Evolutionary conservation across 164 flowering plant species (phyloP).

Genomic region (Tinospora cordifolia): DNA sequence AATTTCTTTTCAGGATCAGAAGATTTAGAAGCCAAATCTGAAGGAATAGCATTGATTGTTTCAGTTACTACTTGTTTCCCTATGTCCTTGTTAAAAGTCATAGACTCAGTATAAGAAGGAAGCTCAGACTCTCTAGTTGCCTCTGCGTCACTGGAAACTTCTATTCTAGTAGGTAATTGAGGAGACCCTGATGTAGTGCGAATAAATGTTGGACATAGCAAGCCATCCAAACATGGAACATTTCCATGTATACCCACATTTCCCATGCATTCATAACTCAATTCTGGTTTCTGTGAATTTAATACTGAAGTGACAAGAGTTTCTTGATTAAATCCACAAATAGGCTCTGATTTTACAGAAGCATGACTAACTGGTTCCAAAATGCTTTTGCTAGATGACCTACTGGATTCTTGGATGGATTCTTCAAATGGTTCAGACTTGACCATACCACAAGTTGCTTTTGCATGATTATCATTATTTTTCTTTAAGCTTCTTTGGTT

Average conservation of each 20-base stretch:
- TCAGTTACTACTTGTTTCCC: conserved; percentile 14
- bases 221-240: conserved; percentile 5
- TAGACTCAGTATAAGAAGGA: not conserved
- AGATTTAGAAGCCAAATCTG: conserved; percentile 12
- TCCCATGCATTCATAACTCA: not conserved
- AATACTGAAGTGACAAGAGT: conserved; percentile 13
- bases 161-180: conserved; percentile 7
- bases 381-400: not conserved
- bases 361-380: conserved; percentile 9
- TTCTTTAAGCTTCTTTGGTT: not conserved
- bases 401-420: not conserved
- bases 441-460: not conserved
- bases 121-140: not conserved
- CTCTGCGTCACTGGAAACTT: conserved; percentile 8
- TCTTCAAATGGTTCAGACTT: not conserved
- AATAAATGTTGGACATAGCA: conserved; percentile 6
- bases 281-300: not conserved
- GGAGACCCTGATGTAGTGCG: not conserved
- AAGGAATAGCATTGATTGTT: conserved; percentile 9
- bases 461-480: not conserved
- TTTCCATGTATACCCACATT: not conserved
- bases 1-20: conserved; percentile 12
- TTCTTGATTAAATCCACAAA: conserved; percentile 11
- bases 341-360: conserved; percentile 39
- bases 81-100: conserved; percentile 6